Evolutionary conservation across 2,329 filamentous ascomycete species (phyloP), one percentile per base, ranked within the genome.

Genomic region (Phialophora chinensis): DNA sequence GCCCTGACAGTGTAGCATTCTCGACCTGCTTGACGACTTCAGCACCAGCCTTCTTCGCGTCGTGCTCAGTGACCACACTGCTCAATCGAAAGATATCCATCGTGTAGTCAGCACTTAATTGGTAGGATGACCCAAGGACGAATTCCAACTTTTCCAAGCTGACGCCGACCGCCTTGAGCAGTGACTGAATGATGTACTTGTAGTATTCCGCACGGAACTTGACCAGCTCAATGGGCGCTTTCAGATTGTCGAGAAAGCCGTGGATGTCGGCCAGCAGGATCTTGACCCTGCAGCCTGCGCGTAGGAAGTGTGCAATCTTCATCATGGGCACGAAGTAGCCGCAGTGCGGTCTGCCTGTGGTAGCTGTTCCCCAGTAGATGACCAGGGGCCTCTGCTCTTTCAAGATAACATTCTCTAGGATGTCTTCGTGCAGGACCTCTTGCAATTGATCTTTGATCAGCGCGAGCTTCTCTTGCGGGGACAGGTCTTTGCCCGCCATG

Each of bases 21-120:
- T 87, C 86, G 3, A 90, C 88, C 82, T 98, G 93, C 84, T 98
- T 98, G 71, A 99, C 94, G 7, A 98, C 88, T 79, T 98, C 95
- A 1, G 92, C 91, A 47, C 94, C 94, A 0, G 94, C 93, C 79
- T 92, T 95, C 79, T 93, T 92, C 17, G 93, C 92, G 75, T 95
- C 89, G 75, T 93, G 88, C 79, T 93, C 88, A 14, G 89, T 89
- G 4, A 90, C 87, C 61, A 91, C 79, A 3, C 87, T 87, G 54
- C 85, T 86, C 71, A 98, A 77, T 75, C 90, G 88, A 81, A 93
- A 94, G 38, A 96, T 80, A 76, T 98, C 94, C 91, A 97, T 95
- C 67, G 89, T 87, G 81, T 97, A 98, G 50, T 88, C 85, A 33
- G 68, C 47, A 17, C 71, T 69, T 68, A 79, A 87, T 77, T 97